Evolutionary conservation across 2,329 filamentous ascomycete genomes (phyloP).

Genomic region (Trichoderma polysporum): DNA sequence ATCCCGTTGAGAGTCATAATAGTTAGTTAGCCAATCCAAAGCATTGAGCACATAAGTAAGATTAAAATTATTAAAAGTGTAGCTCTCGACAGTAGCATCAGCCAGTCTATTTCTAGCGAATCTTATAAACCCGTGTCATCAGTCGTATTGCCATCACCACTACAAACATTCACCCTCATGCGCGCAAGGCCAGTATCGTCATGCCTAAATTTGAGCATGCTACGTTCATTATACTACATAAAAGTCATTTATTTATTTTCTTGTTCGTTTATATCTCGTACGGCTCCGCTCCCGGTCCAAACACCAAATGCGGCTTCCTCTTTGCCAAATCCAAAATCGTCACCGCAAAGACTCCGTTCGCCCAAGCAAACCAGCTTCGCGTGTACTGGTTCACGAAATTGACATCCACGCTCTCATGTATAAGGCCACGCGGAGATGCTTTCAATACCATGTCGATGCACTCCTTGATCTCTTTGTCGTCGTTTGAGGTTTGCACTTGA

Average conservation of each 20-base stretch:
- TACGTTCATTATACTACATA: neutral
- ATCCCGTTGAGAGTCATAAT: too few relatives aligned
- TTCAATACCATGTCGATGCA: conserved; percentile 73
- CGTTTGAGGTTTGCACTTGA: conserved; percentile 83
- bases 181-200: too few relatives aligned
- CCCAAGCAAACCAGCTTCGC: conserved; percentile 95
- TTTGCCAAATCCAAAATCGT: conserved; percentile 87
- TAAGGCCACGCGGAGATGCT: conserved; percentile 72
- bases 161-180: too few relatives aligned
- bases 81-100: too few relatives aligned
- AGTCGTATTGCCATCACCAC: too few relatives aligned
- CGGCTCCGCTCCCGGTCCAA: conserved; percentile 61
- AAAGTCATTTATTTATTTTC: neutral
- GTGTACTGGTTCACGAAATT: conserved; percentile 68
- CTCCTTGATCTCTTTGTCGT: conserved; percentile 76
- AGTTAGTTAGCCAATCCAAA: too few relatives aligned
- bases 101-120: too few relatives aligned
- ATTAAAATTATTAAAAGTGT: too few relatives aligned
- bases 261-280: conserved; percentile 51
- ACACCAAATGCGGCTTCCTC: conserved; percentile 84
- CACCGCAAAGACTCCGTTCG: conserved; percentile 92
- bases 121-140: too few relatives aligned
- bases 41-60: too few relatives aligned
- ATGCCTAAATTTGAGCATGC: neutral
- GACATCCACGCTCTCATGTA: conserved; percentile 93